Percentiles rank a stretch among this genome's conserved stretches.
phyloP scores from a whole-genome alignment of 345 rosid genomes.

The Arabis alpina region DNA sequence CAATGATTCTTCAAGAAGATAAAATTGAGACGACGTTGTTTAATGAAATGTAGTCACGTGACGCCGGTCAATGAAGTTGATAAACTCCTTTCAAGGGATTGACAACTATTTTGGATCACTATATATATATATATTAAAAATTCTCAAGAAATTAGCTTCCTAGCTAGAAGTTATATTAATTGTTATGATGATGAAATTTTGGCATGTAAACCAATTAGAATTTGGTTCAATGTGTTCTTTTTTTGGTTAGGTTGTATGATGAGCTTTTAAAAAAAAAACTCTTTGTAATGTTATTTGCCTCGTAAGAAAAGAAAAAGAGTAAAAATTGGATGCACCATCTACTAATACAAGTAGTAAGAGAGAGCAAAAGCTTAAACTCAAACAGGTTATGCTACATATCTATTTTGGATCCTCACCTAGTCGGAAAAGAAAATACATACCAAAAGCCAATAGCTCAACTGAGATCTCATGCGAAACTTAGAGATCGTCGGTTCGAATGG shows the following conservation, averaged over 20 bases:
- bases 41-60: neutral
- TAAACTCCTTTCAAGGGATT: constrained; percentile 26
- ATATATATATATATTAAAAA: neutral
- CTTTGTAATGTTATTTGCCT: neutral
- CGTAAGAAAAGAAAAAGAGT: neutral
- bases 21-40: constrained; percentile 12
- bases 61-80: constrained; percentile 25
- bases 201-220: constrained; percentile 31
- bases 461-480: no score
- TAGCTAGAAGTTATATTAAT: neutral
- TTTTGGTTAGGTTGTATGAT: neutral
- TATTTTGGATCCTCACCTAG: no score
- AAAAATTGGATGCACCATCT: no score
- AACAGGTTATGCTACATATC: no score
- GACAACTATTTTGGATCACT: constrained; percentile 26
- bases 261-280: neutral
- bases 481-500: no score
- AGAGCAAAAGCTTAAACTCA: no score
- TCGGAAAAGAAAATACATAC: no score
- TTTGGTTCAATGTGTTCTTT: constrained; percentile 15
- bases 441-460: no score
- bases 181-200: constrained; percentile 28
- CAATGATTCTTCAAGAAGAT: constrained; percentile 33
- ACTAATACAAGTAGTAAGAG: no score
- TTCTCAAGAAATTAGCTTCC: constrained; percentile 1